Evolutionary conservation across 208 protist species (phyloP).

Genomic region (Wallacemonas sp.): DNA sequence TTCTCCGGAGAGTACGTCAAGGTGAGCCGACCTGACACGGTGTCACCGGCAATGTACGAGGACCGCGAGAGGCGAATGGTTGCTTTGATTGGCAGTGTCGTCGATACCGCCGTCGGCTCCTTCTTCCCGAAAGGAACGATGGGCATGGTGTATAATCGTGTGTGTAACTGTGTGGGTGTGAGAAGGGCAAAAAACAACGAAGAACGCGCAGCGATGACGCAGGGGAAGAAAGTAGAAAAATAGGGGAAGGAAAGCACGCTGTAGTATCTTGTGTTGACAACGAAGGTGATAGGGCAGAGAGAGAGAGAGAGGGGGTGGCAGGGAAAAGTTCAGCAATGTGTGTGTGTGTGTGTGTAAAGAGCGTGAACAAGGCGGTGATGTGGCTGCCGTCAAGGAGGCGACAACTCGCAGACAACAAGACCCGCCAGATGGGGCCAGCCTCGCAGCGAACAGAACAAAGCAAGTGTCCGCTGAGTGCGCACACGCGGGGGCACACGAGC

Average conservation of each 20-base stretch:
- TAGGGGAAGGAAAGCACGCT: background rate
- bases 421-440: too few species aligned
- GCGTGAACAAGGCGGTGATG: conserved; percentile 9
- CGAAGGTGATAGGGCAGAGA: conserved; percentile 5
- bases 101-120: background rate
- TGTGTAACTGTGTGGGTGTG: background rate
- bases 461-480: too few species aligned
- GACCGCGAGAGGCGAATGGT: background rate
- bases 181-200: background rate
- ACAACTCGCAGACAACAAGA: too few species aligned
- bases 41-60: conserved; percentile 5
- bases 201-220: too few species aligned
- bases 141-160: background rate
- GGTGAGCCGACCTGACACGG: background rate
- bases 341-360: too few species aligned
- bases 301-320: background rate
- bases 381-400: too few species aligned
- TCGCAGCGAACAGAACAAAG: background rate
- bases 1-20: background rate
- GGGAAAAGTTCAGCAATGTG: too few species aligned
- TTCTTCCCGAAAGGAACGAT: background rate
- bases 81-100: background rate
- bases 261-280: too few species aligned
- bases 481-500: too few species aligned
- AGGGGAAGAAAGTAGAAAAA: background rate